Conservation (phyloP, 129 eudicot genomes). For the Pulicaria dysenterica region DNA sequence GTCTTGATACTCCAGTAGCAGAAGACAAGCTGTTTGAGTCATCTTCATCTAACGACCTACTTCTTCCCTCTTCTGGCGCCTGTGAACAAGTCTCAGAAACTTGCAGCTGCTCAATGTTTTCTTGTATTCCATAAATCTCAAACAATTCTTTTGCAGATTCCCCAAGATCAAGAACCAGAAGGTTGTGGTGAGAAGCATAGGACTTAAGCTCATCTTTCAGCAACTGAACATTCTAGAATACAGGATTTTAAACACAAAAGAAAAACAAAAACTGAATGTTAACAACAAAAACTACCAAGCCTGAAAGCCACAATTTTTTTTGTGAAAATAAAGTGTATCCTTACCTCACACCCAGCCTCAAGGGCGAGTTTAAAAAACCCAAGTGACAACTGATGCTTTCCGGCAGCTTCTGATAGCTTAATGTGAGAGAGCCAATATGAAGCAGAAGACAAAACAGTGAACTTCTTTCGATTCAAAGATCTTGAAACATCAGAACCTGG, state of each 20-base stretch:
- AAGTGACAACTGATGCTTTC: slow-evolving; percentile 75
- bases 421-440: slow-evolving; percentile 93
- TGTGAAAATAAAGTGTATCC: neutral
- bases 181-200: slow-evolving; percentile 61
- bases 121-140: slow-evolving; percentile 54
- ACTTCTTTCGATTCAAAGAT: slow-evolving; percentile 58
- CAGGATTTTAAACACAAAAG: slow-evolving; percentile 6
- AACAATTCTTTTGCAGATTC: slow-evolving; percentile 60
- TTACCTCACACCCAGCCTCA: slow-evolving; percentile 89
- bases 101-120: slow-evolving; percentile 64
- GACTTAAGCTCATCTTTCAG: slow-evolving; percentile 72
- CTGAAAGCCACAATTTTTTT: neutral
- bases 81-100: slow-evolving; percentile 63
- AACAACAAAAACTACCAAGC: neutral
- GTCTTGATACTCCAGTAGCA: slow-evolving; percentile 41
- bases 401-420: slow-evolving; percentile 84
- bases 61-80: slow-evolving; percentile 40
- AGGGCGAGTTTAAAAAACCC: slow-evolving; percentile 92
- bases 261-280: neutral
- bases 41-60: slow-evolving; percentile 23
- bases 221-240: slow-evolving; percentile 48
- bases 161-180: slow-evolving; percentile 61
- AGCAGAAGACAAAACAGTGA: slow-evolving; percentile 66
- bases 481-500: slow-evolving; percentile 72
- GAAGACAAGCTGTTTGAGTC: slow-evolving; percentile 57